phyloP scores from a whole-genome alignment of 768 basidiomycete species.

The Flagelloscypha sp. region DNA sequence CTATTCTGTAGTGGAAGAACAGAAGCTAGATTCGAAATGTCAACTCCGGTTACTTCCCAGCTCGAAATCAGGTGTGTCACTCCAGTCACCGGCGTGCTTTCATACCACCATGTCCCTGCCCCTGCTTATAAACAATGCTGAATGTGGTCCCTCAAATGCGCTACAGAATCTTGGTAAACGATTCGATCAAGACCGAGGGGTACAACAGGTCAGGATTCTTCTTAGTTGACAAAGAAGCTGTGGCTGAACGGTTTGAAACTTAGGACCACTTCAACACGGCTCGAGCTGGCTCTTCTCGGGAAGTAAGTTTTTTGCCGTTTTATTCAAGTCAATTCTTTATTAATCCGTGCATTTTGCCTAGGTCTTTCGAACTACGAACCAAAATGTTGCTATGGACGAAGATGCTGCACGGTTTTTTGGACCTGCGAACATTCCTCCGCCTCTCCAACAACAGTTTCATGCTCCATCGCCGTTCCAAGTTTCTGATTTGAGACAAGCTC shows the following conservation, averaged over 20 bases:
- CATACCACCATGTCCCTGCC: slow-evolving; percentile 73
- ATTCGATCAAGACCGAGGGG: slow-evolving; percentile 70
- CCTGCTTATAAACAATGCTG: slow-evolving; percentile 66
- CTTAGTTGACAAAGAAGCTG: too few species aligned
- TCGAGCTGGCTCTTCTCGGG: slow-evolving; percentile 53
- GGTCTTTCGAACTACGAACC: slow-evolving; percentile 57
- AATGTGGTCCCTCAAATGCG: slow-evolving; percentile 83
- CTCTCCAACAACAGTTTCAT: slow-evolving; percentile 25
- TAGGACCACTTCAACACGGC: slow-evolving; percentile 66
- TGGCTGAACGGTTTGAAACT: slow-evolving; percentile 3
- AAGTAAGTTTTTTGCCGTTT: slow-evolving; percentile 32
- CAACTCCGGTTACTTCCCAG: too few species aligned
- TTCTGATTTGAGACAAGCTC: slow-evolving; percentile 39
- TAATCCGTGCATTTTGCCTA: slow-evolving; percentile 18
- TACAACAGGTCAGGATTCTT: slow-evolving; percentile 52
- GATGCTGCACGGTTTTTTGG: slow-evolving; percentile 71
- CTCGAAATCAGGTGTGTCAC: too few species aligned
- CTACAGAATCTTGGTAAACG: slow-evolving; percentile 72
- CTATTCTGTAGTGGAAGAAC: too few species aligned
- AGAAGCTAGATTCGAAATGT: too few species aligned
- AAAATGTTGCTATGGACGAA: slow-evolving; percentile 35
- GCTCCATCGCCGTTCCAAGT: slow-evolving; percentile 47
- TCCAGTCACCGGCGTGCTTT: too few species aligned
- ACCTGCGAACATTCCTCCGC: slow-evolving; percentile 15
- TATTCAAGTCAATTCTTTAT: not conserved